Evolutionary conservation across 768 basidiomycete genomes (phyloP), one percentile per base, ranked within the genome.

Genomic region (Agrocybe praecox): DNA sequence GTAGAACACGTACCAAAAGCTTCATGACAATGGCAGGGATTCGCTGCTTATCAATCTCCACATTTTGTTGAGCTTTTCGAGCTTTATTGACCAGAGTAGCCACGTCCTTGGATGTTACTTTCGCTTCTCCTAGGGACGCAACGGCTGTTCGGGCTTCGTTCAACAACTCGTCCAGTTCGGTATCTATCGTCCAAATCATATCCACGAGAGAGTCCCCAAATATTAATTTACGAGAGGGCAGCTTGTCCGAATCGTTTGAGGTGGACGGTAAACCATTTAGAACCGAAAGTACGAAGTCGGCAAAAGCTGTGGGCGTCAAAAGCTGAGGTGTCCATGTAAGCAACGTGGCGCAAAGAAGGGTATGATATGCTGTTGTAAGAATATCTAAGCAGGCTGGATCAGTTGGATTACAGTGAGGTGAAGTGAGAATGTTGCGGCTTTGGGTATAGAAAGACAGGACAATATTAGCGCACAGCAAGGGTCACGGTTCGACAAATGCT

Each of bases 181-280:
- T 77, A 71, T 94, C 93, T 45, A 90, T 69, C 18, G 90, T 81
- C 93, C 93, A 95, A 45, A 92, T 77, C 64, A 90, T 78, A 67
- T 95, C 93, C 19, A 95, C 81, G 2, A 94, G 74, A 46, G 84
- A 70, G 62, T 92, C 90, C 11, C 87, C 87, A 54, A 93, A 84
- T 0, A 78, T 62, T 0, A 72, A 58, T 2, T 72, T 73, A 58
- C 79, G 76, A 8, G 77, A 70, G 11, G 78, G 74, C 46, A 76
- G 70, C 36, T 82, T 81, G 9, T 80, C 77, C 8, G 84, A 79
- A 11, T 72, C 70, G n/a, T 82, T 81, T 6, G 89, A 89, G 19
- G 90, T 89, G n/a, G 84, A 85, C 18, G 90, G 91, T 10, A 91
- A 78, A 45, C 72, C 75, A 49, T 76, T 73, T 42, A 89, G 68